Evolutionary conservation across 805 yeast genomes (phyloP).

Genomic region (Lipomyces mesembrius): DNA sequence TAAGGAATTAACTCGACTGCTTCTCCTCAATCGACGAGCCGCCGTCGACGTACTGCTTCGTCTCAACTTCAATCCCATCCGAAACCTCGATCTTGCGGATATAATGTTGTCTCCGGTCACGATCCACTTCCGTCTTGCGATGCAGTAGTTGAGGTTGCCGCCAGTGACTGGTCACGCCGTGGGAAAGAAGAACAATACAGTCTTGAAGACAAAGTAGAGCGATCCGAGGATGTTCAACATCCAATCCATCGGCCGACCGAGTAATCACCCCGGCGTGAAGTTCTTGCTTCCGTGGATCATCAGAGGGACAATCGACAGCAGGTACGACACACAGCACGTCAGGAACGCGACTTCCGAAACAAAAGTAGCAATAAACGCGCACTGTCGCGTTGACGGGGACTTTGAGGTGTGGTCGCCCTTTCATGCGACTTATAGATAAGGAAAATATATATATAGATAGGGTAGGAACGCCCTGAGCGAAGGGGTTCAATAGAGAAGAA

Average conservation of each 20-base stretch:
- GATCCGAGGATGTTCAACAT: slow-evolving; percentile 34
- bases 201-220: slow-evolving; percentile 37
- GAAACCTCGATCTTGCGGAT: slow-evolving; percentile 28
- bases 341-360: slow-evolving; percentile 37
- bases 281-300: slow-evolving; percentile 32
- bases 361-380: too few species aligned
- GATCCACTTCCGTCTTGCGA: slow-evolving; percentile 29
- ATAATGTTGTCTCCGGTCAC: slow-evolving; percentile 5
- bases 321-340: slow-evolving; percentile 24
- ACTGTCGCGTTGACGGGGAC: too few species aligned
- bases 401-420: too few species aligned
- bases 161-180: slow-evolving; percentile 42
- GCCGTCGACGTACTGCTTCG: background rate
- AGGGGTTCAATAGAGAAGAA: too few species aligned
- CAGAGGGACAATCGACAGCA: slow-evolving; percentile 24
- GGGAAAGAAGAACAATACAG: slow-evolving; percentile 42
- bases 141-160: slow-evolving; percentile 41
- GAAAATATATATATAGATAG: too few species aligned
- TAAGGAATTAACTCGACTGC: too few species aligned
- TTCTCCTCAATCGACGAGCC: too few species aligned
- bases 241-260: background rate
- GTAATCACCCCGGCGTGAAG: slow-evolving; percentile 24
- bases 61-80: slow-evolving; percentile 11
- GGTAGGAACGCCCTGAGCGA: too few species aligned
- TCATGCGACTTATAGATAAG: too few species aligned